A percentile compares a stretch with the other conserved stretches of the same genome.
phyloP scores from a whole-genome alignment of 768 basidiomycete species.

The Russula earlei region DNA sequence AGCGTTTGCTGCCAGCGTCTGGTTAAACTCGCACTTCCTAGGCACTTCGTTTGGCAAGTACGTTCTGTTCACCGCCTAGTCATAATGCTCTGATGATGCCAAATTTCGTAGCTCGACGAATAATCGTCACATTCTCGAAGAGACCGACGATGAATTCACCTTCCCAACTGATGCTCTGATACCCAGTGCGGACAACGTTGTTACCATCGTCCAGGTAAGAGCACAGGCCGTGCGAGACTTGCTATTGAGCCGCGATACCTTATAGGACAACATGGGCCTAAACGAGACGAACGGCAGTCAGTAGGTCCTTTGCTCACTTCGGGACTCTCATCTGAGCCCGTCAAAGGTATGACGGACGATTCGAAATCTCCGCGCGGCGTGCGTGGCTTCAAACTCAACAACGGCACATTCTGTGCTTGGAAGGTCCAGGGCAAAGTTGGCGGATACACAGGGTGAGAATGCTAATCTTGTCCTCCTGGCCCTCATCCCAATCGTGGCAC shows the following conservation, averaged over 20 bases:
- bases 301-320: constrained; percentile 30
- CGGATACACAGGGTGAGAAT: constrained; percentile 31
- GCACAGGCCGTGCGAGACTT: neutral
- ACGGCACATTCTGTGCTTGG: constrained; percentile 39
- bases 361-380: constrained; percentile 72
- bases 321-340: neutral
- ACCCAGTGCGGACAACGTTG: constrained; percentile 54
- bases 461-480: neutral
- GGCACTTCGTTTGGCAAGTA: constrained; percentile 69
- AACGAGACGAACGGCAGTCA: constrained; percentile 39
- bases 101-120: constrained; percentile 48
- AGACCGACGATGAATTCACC: constrained; percentile 56
- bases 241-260: neutral
- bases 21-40: constrained; percentile 67
- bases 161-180: constrained; percentile 51
- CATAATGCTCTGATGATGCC: neutral
- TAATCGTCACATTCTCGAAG: constrained; percentile 47
- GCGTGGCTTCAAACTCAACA: constrained; percentile 61
- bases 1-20: constrained; percentile 79
- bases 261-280: constrained; percentile 71
- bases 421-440: constrained; percentile 39
- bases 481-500: neutral
- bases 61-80: constrained; percentile 16
- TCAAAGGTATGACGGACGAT: constrained; percentile 35
- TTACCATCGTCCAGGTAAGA: constrained; percentile 64